Evolutionary conservation across 2,329 filamentous ascomycete genomes (phyloP), one percentile per base, ranked within the genome.

Genomic region (Penicillium sp.): DNA sequence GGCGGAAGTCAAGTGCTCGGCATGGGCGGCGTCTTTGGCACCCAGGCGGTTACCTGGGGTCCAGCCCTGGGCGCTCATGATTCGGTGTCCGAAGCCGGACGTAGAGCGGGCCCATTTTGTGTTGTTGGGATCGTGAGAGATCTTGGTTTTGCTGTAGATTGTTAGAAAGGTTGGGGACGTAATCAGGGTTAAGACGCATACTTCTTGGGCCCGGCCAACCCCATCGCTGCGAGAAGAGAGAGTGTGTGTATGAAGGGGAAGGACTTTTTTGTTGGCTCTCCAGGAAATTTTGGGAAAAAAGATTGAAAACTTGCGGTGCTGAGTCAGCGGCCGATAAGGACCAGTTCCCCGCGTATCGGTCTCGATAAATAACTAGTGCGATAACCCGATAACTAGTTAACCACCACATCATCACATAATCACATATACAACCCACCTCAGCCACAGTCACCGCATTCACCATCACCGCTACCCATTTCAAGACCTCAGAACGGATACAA

Each of bases 41-140:
- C 95, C 95, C 22, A 99, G 85, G 54, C 86, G 90, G 65, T 89
- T 84, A 37, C 95, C 95, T 0, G 93, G 92, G 61, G 88, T 85
- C 95, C 95, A 99, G 64, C 95, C 95, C 70, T 97, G 92, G 16
- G 89, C 83, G 51, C 88, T 86, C 71, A 99, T 87, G 66, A 98
- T 94, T 72, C 88, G 91, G 75, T 96, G 93, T 67, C 95, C 95
- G 75, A 95, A 98, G 55, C 87, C 88, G 57, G 84, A 85, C 64
- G 89, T 91, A 73, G 93, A 89, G 70, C 89, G 88, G 57, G 89
- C 88, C 95, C 95, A 99, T 83, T 86, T 87, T 50, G 91, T 96
- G 77, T 98, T 99, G 79, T 98, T 97, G 7, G 95, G 95, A 77
- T 99, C 95, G 73, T 89, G 84, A 66, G 89, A 89, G 72, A 98